Conservation (phyloP, 2,329 filamentous ascomycete species). For the Pseudocercospora fuligena region DNA sequence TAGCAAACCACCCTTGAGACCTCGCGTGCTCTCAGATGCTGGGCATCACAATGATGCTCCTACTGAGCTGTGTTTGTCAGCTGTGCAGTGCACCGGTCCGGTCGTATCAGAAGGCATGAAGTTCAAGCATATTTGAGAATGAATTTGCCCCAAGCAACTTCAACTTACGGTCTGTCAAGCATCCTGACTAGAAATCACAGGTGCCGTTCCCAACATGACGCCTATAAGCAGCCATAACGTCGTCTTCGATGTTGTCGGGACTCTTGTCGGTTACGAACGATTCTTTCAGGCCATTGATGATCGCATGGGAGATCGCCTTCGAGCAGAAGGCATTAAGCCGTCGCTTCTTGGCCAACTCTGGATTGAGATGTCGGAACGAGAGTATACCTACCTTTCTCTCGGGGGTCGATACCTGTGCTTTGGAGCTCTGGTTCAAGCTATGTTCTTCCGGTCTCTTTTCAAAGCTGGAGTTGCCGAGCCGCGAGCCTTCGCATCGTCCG, state of each 20-base stretch:
- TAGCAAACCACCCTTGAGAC: background rate
- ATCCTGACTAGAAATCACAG: too few relatives aligned
- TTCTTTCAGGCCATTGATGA: constrained; percentile 48
- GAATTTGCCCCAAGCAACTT: too few relatives aligned
- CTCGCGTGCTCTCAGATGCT: too few relatives aligned
- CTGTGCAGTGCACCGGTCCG: background rate
- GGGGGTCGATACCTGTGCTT: constrained; percentile 50
- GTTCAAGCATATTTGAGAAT: too few relatives aligned
- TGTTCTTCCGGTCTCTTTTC: constrained; percentile 56
- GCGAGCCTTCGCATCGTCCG: constrained; percentile 46
- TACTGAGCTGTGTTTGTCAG: background rate
- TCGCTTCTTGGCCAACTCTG: constrained; percentile 52
- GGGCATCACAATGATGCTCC: too few relatives aligned
- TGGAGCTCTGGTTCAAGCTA: constrained; percentile 45
- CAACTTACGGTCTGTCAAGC: too few relatives aligned
- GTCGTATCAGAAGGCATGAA: background rate
- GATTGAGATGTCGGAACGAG: constrained; percentile 53
- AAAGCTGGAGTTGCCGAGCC: constrained; percentile 51
- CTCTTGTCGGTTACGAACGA: constrained; percentile 51
- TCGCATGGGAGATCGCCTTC: constrained; percentile 48
- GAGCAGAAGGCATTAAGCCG: constrained; percentile 45
- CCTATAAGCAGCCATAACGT: constrained; percentile 23
- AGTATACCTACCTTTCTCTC: constrained; percentile 55
- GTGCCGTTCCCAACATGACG: background rate
- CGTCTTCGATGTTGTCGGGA: constrained; percentile 53